Evolutionary conservation across 2,329 filamentous ascomycete genomes (phyloP), one percentile per base, ranked within the genome.

Genomic region (Diaporthe capsici): DNA sequence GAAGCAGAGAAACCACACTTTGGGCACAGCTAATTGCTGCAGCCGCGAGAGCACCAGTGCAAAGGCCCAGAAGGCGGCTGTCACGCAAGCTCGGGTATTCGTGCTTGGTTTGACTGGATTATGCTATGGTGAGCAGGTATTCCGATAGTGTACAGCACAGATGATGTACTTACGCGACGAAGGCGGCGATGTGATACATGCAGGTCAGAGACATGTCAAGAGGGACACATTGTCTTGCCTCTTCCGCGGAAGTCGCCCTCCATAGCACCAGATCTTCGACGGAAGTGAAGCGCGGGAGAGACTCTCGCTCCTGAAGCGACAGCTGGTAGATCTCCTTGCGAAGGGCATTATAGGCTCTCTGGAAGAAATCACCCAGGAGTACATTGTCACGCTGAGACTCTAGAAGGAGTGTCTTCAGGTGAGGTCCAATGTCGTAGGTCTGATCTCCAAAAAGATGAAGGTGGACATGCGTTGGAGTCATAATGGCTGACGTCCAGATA

Each of bases 41-140:
- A 20, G 91, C 92, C 17, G 92, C 92, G 79, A 94, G 89, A 22
- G 93, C 86, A 70, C 93, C 93, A 55, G 91, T 93, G 86, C 92
- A 94, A 60, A 94, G 88, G 75, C 92, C 92, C 39, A 93, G n/a
- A 28, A 72, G 42, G 71, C 37, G 57, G 31, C 55, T 51, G 22
- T 72, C 10, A 17, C 51, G 44, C 31, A 57, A 10, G 31, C 31
- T 57, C 6, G 71, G 71, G 31, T 72, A 72, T 9, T 39, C 57
- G n/a, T 72, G 28, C 8, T 49, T 72, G 20, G 57, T 17, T 61
- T 72, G 31, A 53, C 71, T 72, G 22, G 2, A 72, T 51, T 2
- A 20, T 22, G 3, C 20, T 37, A 13, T 17, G 34, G 42, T 37
- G 0, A 70, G 42, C 20, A 17, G 17, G 13, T 31, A 10, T 42